Percentiles rank a stretch among this genome's conserved stretches.
phyloP scores from a whole-genome alignment of 345 rosid species.

The Turnera subulata region DNA sequence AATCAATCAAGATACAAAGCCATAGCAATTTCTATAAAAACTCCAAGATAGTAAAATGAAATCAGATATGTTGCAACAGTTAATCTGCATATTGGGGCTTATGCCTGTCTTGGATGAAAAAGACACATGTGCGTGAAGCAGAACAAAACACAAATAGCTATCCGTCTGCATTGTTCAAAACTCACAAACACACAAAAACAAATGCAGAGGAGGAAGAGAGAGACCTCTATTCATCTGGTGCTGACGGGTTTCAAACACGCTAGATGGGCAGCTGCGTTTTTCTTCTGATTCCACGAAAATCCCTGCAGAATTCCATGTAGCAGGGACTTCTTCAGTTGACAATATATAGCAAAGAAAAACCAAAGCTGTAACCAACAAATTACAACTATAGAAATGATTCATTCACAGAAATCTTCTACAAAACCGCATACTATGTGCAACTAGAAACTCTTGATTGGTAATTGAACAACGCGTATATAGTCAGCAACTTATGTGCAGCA shows the following conservation, averaged over 20 bases:
- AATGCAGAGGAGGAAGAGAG: background rate
- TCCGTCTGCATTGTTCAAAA: background rate
- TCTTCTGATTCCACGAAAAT: background rate
- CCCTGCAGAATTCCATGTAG: background rate
- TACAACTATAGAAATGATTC: background rate
- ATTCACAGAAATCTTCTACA: background rate
- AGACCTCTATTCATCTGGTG: background rate
- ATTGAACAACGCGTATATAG: no score
- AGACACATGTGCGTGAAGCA: no score
- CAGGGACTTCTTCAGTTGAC: background rate
- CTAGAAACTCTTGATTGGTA: background rate
- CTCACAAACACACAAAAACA: background rate
- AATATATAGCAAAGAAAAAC: background rate
- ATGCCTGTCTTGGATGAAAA: no score
- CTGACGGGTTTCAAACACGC: background rate
- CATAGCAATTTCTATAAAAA: no score
- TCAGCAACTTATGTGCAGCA: no score
- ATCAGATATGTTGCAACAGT: no score
- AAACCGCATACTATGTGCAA: background rate
- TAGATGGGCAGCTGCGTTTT: conserved; percentile 2
- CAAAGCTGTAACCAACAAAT: no score
- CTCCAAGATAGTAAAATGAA: no score
- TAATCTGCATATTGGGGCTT: no score
- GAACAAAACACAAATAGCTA: no score
- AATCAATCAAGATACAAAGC: no score